These are phyloP conservation scores for Trichophyton equinum DNA, from an alignment of 2,329 filamentous ascomycete species.

Conservation along the genomic window DNA sequence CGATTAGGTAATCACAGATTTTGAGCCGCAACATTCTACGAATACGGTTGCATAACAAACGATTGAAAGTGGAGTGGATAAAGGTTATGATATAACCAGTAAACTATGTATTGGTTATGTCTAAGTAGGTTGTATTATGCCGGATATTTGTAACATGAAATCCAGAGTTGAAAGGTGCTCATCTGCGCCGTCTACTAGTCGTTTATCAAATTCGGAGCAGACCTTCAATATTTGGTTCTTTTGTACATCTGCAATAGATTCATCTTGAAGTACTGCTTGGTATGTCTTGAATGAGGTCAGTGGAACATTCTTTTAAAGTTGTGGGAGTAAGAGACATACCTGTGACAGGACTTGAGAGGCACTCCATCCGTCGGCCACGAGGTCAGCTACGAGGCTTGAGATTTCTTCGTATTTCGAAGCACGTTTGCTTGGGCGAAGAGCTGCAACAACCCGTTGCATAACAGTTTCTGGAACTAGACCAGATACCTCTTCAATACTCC, in stretches of 20 bases:
- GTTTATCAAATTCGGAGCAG: constrained; percentile 91
- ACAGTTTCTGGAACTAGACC: constrained; percentile 75
- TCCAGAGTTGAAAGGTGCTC: constrained; percentile 89
- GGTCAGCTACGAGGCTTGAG: constrained; percentile 68
- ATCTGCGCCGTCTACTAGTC: constrained; percentile 85
- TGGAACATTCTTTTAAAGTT: not conserved
- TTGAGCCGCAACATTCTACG: too few relatives aligned
- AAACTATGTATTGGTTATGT: not conserved
- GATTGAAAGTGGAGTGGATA: not conserved
- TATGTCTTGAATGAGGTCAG: constrained; percentile 49
- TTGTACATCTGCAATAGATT: constrained; percentile 67
- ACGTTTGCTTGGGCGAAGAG: constrained; percentile 60
- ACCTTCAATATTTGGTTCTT: constrained; percentile 82
- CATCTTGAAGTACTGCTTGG: constrained; percentile 68
- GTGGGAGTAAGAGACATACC: constrained; percentile 32
- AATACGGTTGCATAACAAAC: not conserved
- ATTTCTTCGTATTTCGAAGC: constrained; percentile 56
- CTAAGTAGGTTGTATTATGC: constrained; percentile 17
- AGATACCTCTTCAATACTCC: constrained; percentile 84
- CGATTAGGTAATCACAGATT: too few relatives aligned
- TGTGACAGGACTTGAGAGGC: constrained; percentile 76
- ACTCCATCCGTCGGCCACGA: constrained; percentile 96
- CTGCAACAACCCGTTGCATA: constrained; percentile 56
- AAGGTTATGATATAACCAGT: not conserved
- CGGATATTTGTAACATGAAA: constrained; percentile 66